Evolutionary conservation across 495 filamentous ascomycete species (phyloP), one percentile per base, ranked within the genome.

Genomic region (Lasiosphaeria hispida): DNA sequence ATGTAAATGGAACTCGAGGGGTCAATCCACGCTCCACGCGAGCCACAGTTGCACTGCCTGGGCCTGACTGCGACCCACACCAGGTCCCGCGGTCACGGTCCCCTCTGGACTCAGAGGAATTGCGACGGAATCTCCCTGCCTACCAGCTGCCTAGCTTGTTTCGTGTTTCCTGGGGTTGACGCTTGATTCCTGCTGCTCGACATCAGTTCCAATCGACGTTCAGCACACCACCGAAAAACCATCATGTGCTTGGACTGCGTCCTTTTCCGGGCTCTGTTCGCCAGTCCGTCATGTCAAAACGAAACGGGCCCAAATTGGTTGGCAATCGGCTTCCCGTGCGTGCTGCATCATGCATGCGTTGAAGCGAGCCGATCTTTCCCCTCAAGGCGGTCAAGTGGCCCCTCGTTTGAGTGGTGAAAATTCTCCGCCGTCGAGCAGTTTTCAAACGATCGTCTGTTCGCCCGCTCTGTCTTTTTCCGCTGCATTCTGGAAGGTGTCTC

Each of bases 321-420:
- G 45, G 33, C 39, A 35, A 58, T 53, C 50, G 23, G 33, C 44
- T 51, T 57, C 53, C 56, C 53, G 37, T 55, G 57, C 50, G 38
- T 43, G 54, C 48, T 59, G 58, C 56, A 52, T 50, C 33, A 51
- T 60, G 63, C 63, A 66, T 53, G 53, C 37, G 23, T 41, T 38
- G 10, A 52, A 15, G 23, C 36, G 9, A 30, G 33, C 15, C 18
- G 19, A 19, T 30, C 52, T 3, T 33, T 38, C 14, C n/a, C 52
- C 17, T 15, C 53, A 37, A 19, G 51, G 62, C 62, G 62, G 62
- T 65, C 62, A 61, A 48, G 35, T 23, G 40, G 19, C 53, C 42
- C 53, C 53, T 10, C 35, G 4, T 40, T 35, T 15, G 39, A 36
- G 44, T 40, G 52, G n/a, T 11, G n/a, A 55, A 34, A 55, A 48